phyloP scores from a whole-genome alignment of 768 basidiomycete species.

The Boletus eberwhitei region DNA sequence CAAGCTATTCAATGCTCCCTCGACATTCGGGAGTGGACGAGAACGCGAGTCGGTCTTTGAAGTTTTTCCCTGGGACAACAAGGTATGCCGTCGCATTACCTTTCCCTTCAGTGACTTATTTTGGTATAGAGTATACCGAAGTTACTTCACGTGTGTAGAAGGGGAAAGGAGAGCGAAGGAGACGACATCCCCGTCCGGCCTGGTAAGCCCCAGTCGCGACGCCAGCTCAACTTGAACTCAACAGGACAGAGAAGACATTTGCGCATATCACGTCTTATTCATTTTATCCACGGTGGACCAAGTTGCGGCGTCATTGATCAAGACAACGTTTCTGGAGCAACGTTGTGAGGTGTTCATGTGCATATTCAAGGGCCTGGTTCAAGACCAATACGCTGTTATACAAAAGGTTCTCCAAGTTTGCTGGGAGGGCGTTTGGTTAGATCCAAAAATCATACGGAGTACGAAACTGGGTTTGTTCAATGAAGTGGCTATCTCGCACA shows the following conservation, averaged over 20 bases:
- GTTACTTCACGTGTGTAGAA: slow-evolving; percentile 68
- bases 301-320: slow-evolving; percentile 47
- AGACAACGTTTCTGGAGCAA: slow-evolving; percentile 66
- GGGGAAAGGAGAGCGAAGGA: slow-evolving; percentile 39
- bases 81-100: slow-evolving; percentile 39
- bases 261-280: slow-evolving; percentile 71
- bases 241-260: slow-evolving; percentile 54
- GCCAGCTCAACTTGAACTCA: background rate
- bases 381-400: slow-evolving; percentile 62
- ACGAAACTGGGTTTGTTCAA: slow-evolving; percentile 70
- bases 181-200: slow-evolving; percentile 49
- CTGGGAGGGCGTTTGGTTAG: slow-evolving; percentile 77
- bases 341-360: slow-evolving; percentile 60
- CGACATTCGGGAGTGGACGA: slow-evolving; percentile 60
- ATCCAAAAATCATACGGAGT: slow-evolving; percentile 67
- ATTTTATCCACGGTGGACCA: slow-evolving; percentile 67
- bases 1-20: slow-evolving; percentile 60
- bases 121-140: slow-evolving; percentile 55
- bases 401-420: slow-evolving; percentile 66
- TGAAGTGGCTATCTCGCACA: slow-evolving; percentile 61
- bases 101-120: background rate
- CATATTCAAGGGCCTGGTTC: slow-evolving; percentile 68
- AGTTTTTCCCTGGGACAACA: slow-evolving; percentile 74
- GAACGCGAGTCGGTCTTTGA: slow-evolving; percentile 64
- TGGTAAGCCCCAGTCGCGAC: slow-evolving; percentile 37